Percentiles rank a stretch among this genome's conserved stretches.
These are phyloP conservation scores for Tricholoma flavovirens DNA, from an alignment of 768 basidiomycete genomes.

Conservation along the genomic window DNA sequence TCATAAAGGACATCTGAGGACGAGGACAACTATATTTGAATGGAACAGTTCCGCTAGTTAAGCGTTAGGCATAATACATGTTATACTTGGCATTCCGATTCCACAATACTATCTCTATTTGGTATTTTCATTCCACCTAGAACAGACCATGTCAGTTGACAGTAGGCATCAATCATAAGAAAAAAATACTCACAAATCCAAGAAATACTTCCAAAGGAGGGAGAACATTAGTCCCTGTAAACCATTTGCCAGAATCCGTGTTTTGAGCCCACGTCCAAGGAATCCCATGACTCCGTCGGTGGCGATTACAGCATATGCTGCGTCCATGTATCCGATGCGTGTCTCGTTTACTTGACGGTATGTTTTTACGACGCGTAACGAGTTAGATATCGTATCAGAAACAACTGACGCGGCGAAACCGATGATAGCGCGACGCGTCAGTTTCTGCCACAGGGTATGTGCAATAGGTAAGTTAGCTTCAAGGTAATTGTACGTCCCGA, in stretches of 20 bases:
- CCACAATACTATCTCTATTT: slow-evolving; percentile 8
- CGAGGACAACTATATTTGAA: neutral
- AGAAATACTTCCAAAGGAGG: slow-evolving; percentile 85
- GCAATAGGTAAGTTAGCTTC: slow-evolving; percentile 54
- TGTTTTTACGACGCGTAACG: slow-evolving; percentile 89
- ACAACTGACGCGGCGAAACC: slow-evolving; percentile 84
- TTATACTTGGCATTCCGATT: neutral
- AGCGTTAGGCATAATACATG: neutral
- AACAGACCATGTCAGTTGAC: neutral
- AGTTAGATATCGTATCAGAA: slow-evolving; percentile 85
- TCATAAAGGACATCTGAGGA: neutral
- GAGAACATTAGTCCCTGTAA: slow-evolving; percentile 90
- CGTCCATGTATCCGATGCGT: slow-evolving; percentile 71
- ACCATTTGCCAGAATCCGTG: slow-evolving; percentile 84
- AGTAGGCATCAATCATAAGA: neutral
- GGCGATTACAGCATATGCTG: slow-evolving; percentile 70
- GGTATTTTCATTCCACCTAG: slow-evolving; percentile 12
- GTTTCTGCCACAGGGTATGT: slow-evolving; percentile 46
- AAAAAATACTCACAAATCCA: slow-evolving; percentile 66
- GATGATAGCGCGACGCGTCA: slow-evolving; percentile 81
- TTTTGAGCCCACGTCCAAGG: slow-evolving; percentile 87
- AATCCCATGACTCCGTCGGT: slow-evolving; percentile 74
- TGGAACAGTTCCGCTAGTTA: neutral
- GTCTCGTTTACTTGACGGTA: slow-evolving; percentile 88
- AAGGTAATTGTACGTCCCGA: slow-evolving; percentile 81